phyloP scores from a whole-genome alignment of 352 stramenopile species.

The Lagenidium giganteum region DNA sequence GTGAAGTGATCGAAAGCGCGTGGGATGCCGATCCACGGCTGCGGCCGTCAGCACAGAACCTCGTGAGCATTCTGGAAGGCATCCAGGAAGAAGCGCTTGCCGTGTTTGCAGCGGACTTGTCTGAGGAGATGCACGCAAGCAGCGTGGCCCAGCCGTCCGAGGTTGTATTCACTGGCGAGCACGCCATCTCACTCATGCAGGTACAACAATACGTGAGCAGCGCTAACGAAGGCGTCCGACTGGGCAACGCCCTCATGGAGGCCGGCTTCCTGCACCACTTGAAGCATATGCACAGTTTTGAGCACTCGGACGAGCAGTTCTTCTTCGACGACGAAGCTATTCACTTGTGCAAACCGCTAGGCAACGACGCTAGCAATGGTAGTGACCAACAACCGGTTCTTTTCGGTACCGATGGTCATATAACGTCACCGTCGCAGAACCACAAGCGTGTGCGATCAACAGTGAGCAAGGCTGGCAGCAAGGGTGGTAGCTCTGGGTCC shows the following conservation, averaged over 20 bases:
- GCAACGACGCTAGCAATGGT: no score
- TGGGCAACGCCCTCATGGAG: conserved; percentile 36
- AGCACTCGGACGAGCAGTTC: conserved; percentile 13
- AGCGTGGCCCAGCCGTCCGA: not conserved
- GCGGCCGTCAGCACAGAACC: conserved; percentile 36
- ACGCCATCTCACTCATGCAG: conserved; percentile 22
- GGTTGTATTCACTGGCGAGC: conserved; percentile 22
- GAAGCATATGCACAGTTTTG: conserved; percentile 20
- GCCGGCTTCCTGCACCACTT: conserved; percentile 27
- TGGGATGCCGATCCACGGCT: conserved; percentile 49
- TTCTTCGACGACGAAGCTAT: conserved; percentile 27
- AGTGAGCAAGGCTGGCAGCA: no score
- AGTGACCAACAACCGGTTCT: no score
- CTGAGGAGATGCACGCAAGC: conserved; percentile 20
- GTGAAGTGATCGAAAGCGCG: conserved; percentile 39
- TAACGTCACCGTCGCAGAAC: no score
- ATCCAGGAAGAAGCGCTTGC: conserved; percentile 63
- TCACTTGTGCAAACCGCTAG: conserved; percentile 15
- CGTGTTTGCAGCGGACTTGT: conserved; percentile 36
- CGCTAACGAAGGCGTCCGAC: conserved; percentile 18
- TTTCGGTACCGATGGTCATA: no score
- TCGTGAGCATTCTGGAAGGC: conserved; percentile 41
- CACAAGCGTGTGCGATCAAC: no score
- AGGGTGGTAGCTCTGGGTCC: no score
- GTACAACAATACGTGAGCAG: conserved; percentile 7